Conservation (phyloP, 2,329 filamentous ascomycete genomes). For the Hypoxylon sp. region DNA sequence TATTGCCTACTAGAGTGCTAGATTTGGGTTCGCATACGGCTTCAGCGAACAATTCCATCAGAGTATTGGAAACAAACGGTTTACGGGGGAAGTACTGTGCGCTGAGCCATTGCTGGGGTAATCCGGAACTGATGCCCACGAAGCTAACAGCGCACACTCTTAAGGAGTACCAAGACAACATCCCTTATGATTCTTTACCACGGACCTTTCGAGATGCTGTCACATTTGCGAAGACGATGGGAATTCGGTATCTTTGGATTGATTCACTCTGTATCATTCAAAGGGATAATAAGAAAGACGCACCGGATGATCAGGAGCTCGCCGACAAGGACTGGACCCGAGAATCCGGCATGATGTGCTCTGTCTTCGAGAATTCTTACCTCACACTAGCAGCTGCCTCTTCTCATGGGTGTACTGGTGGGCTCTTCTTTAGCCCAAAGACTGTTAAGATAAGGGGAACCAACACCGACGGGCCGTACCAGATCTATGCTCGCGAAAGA, state of each 20-base stretch:
- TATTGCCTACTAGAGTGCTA: not conserved
- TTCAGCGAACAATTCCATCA: not conserved
- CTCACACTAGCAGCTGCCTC: conserved; percentile 1
- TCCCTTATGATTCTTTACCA: not conserved
- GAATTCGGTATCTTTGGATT: not conserved
- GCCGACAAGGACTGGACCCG: not conserved
- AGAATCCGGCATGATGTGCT: not conserved
- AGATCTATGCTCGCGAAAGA: not conserved
- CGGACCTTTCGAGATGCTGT: not conserved
- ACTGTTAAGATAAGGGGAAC: not conserved
- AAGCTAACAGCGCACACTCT: not conserved
- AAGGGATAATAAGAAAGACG: not conserved
- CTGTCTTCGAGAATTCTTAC: not conserved
- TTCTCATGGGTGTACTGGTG: not conserved
- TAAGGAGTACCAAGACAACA: not conserved
- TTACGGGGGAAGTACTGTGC: not conserved
- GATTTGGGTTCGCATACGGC: not conserved
- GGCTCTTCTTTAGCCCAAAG: conserved; percentile 1
- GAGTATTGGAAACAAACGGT: not conserved
- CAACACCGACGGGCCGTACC: not conserved
- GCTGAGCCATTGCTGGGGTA: not conserved
- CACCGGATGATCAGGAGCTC: not conserved
- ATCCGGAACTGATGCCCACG: not conserved
- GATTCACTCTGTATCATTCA: conserved; percentile 1
- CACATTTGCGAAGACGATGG: not conserved